A percentile compares a stretch with the other conserved stretches of the same genome.
Evolutionary conservation across 495 filamentous ascomycete species (phyloP).

Genomic region (Trichoderma reesei): DNA sequence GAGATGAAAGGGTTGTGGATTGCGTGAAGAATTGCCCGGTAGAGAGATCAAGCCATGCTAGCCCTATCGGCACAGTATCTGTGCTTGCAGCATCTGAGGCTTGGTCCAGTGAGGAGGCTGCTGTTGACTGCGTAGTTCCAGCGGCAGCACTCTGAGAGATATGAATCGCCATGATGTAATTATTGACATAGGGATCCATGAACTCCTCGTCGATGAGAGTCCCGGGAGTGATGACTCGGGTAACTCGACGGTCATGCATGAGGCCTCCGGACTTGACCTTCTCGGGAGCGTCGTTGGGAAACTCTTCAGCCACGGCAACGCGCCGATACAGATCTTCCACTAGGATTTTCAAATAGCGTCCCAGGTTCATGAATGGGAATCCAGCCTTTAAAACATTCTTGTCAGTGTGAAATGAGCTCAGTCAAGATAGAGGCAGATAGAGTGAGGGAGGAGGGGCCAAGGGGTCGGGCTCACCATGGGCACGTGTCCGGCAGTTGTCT

Average conservation of each 20-base stretch:
- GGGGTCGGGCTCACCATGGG: constrained; percentile 53
- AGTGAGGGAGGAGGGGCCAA: constrained; percentile 7
- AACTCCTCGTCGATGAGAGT: constrained; percentile 97
- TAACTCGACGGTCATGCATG: constrained; percentile 72
- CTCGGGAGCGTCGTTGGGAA: constrained; percentile 54
- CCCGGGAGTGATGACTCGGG: constrained; percentile 83
- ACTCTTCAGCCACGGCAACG: constrained; percentile 92
- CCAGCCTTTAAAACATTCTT: constrained; percentile 48
- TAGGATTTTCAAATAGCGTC: constrained; percentile 82
- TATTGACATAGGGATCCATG: constrained; percentile 84
- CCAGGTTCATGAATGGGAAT: constrained; percentile 86
- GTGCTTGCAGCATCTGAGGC: background rate
- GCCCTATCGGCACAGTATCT: constrained; percentile 44
- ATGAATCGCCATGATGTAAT: constrained; percentile 77
- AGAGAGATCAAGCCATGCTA: constrained; percentile 92
- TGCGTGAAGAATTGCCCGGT: constrained; percentile 92
- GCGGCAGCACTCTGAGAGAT: constrained; percentile 15
- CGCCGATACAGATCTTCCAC: constrained; percentile 83
- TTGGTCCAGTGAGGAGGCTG: constrained; percentile 10
- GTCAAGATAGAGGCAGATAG: background rate
- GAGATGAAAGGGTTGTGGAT: constrained; percentile 56
- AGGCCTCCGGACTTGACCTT: constrained; percentile 64
- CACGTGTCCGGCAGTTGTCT: constrained; percentile 61
- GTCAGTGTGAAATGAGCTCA: constrained; percentile 7
- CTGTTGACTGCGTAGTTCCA: background rate